Evolutionary conservation across 345 rosid genomes (phyloP), one percentile per base, ranked within the genome.

Genomic region (Arabidopsis suecica): DNA sequence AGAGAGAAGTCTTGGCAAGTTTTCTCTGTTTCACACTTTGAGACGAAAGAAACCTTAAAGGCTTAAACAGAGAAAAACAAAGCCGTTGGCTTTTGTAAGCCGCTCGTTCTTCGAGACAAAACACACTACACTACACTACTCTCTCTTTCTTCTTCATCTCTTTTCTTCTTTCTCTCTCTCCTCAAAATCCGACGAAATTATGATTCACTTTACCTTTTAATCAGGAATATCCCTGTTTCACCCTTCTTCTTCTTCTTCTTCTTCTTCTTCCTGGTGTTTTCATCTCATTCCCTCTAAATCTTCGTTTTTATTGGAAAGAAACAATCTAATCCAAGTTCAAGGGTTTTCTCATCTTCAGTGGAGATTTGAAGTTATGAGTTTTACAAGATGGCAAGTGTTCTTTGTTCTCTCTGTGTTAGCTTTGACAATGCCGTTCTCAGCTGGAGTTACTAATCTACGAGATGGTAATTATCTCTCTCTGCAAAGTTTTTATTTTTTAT

Each of bases 401-500:
- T 64, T 71, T 80, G 79, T 78, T 57, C 70, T 86, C 78, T 72
- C 76, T 82, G 73, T 81, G 54, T 42, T 73, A 54, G 79, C 82
- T 18, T 71, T 80, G 54, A 75, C 81, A 73, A 62, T 78, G 65
- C 84, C 89, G 7, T 75, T 87, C 73, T 82, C 80, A 9, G 42
- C 76, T 76, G 87, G 85, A 47, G 11, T 33, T 9, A 87, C 93
- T 50, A 89, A 87, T 77, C 86, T 70, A 76, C 83, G 86, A 62
- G 97, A 91, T 73, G 92, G 97, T 91, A 83, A 40, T 38, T 41
- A 41, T 20, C 68, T 76, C 63, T 36, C 20, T 34, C 20, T 49
- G 6, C 8, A 64, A n/a, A 16, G 28, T 38, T 13, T 58, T 22
- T 20, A 28, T 0, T 20, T 63, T 28, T 28, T 3, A 28, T 28